A percentile compares a stretch with the other conserved stretches of the same genome.
Evolutionary conservation across 768 basidiomycete species (phyloP).

Genomic region (Amanita rimosa): DNA sequence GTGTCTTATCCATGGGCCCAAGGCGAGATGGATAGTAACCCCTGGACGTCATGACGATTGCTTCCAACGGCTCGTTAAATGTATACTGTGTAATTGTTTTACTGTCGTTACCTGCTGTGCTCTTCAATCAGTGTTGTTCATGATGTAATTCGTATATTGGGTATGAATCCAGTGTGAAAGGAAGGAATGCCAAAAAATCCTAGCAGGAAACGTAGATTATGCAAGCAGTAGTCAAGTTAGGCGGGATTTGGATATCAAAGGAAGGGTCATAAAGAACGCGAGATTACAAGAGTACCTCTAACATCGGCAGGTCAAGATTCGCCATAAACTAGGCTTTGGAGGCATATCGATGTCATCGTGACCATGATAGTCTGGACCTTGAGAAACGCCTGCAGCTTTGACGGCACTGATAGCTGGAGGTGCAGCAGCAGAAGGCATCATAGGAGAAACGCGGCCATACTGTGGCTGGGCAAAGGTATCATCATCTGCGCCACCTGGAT

Average conservation of each 20-base stretch:
- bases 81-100: background rate
- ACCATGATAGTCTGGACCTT: constrained; percentile 45
- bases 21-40: background rate
- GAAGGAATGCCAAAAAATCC: constrained; percentile 3
- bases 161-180: constrained; percentile 6
- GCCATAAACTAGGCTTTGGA: constrained; percentile 46
- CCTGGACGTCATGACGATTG: background rate
- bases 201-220: constrained; percentile 4
- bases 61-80: background rate
- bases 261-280: background rate
- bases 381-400: constrained; percentile 56
- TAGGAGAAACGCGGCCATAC: constrained; percentile 75
- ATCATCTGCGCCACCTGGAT: constrained; percentile 44
- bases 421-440: constrained; percentile 62
- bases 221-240: constrained; percentile 1
- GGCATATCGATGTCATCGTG: constrained; percentile 43
- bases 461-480: constrained; percentile 48
- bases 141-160: constrained; percentile 5
- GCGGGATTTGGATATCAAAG: background rate
- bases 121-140: background rate
- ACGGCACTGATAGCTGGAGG: constrained; percentile 66
- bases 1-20: background rate
- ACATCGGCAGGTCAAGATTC: constrained; percentile 73
- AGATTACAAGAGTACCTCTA: constrained; percentile 22
- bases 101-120: background rate